Base-by-base conservation (phyloP, 1,284 basidiomycete species). In the Puccinia polysora region DNA sequence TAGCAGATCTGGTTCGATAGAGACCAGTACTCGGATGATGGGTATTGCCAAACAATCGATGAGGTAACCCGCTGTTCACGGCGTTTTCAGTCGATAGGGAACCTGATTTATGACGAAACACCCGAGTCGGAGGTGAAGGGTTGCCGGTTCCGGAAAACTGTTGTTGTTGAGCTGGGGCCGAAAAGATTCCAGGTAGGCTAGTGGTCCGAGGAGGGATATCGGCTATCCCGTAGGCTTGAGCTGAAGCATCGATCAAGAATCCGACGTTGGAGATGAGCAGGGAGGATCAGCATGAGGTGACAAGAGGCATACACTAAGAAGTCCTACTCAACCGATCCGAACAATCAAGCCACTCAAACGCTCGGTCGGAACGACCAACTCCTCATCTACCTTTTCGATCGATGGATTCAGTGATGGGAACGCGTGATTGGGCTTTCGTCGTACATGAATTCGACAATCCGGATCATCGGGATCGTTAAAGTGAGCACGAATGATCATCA, bases 401-500 rank as follows among this genome's bases (percentile, higher is more conserved):
- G 53, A 45, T 12, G 55, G 28, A 38, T 50, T 65, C 28, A 56
- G 53, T 4, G 28, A 56, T 20, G 53, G 40, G 25, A 69, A 69
- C 0, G 47, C 43, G 32, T 43, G 40, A 36, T 56, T 62, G 0
- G 60, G 50, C 25, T 58, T 53, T 18, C 47, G 20, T 14, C 59
- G 20, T 2, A 72, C 38, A 28, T 62, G 47, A 14, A 72, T 52
- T 23, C 47, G 25, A 56, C 69, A 72, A 32, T 72, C 59, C 15
- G 69, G 69, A 38, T 72, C 69, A 38, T 72, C 69, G 0, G 60
- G 69, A 18, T 72, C 69, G 20, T 72, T 72, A 36, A 72, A 72
- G 43, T 62, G 49, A 20, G 69, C 69, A 10, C 69, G 59, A 52
- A 72, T 64, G n/a, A 72, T 58, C 45, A 72, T 50, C 38, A 64